A percentile compares a stretch with the other conserved stretches of the same genome.
These are phyloP conservation scores for Coemansia sp. DNA, from an alignment of 192 early-diverging fungal species.

Conservation along the genomic window DNA sequence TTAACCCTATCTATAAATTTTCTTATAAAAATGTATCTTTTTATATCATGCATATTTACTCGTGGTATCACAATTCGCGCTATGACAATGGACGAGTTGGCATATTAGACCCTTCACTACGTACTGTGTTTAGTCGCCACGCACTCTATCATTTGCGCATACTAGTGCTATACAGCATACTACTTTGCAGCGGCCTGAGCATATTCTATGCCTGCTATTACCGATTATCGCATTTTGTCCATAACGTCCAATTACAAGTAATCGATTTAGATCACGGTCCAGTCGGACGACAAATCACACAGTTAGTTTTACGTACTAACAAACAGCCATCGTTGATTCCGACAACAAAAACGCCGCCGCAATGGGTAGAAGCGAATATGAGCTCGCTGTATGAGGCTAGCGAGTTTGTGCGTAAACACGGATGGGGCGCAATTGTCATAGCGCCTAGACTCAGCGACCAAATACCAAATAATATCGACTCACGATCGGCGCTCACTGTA, in stretches of 20 bases:
- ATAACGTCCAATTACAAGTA: constrained; percentile 4
- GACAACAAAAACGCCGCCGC: not conserved
- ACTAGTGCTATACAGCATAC: constrained; percentile 8
- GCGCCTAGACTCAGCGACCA: not conserved
- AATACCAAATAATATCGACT: not conserved
- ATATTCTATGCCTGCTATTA: constrained; percentile 6
- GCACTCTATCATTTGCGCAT: constrained; percentile 6
- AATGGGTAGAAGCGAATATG: constrained; percentile 4
- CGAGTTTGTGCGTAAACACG: constrained; percentile 11
- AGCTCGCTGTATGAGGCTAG: not conserved
- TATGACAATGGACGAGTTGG: constrained; percentile 12
- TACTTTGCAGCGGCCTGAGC: constrained; percentile 2
- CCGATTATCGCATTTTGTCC: not conserved
- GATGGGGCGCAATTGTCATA: constrained; percentile 23
- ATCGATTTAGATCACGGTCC: constrained; percentile 6
- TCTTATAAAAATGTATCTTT: not conserved
- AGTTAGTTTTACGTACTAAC: not conserved
- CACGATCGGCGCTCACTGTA: not conserved
- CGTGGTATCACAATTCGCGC: not conserved
- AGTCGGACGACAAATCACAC: not conserved
- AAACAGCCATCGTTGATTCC: not conserved
- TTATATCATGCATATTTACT: constrained; percentile 5
- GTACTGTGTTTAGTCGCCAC: not conserved
- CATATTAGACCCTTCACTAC: not conserved
- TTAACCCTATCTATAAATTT: not conserved